Percentiles rank a stretch among this genome's conserved stretches.
phyloP scores from a whole-genome alignment of 805 yeast genomes.

The Wickerhamiella sergipiensis region DNA sequence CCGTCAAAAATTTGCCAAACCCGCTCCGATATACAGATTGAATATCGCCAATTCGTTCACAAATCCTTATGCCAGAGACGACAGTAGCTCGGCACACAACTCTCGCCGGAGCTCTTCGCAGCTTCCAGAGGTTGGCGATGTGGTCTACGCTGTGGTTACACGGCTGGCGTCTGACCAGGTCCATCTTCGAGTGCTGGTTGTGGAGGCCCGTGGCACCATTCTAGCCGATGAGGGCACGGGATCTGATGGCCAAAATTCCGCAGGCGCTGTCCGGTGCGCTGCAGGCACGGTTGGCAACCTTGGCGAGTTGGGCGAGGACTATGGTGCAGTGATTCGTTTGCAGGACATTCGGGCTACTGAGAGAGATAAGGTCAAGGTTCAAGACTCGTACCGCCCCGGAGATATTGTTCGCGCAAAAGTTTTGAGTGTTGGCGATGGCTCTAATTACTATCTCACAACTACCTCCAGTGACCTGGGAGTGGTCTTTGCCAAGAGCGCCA shows the following conservation, averaged over 20 bases:
- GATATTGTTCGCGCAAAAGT: conserved; percentile 80
- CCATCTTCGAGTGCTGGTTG: conserved; percentile 57
- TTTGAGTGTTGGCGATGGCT: conserved; percentile 82
- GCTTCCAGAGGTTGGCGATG: conserved; percentile 72
- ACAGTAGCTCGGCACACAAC: conserved; percentile 9
- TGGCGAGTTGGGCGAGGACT: conserved; percentile 57
- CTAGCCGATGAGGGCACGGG: conserved; percentile 56
- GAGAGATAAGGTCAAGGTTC: conserved; percentile 69
- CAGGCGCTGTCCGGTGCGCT: conserved; percentile 19
- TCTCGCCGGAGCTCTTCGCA: conserved; percentile 13
- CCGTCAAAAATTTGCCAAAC: conserved; percentile 1
- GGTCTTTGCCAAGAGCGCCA: conserved; percentile 63
- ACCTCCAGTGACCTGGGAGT: conserved; percentile 90
- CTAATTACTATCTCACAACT: conserved; percentile 77
- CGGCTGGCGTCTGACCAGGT: conserved; percentile 59
- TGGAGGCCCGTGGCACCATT: conserved; percentile 46
- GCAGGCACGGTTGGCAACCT: conserved; percentile 29
- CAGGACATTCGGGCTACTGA: conserved; percentile 89
- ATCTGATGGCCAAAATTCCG: conserved; percentile 31
- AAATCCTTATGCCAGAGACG: conserved; percentile 12
- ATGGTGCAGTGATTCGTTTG: conserved; percentile 70
- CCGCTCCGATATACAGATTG: conserved; percentile 10
- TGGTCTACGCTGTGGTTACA: conserved; percentile 63
- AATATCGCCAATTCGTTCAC: conserved; percentile 18
- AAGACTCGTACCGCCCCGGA: conserved; percentile 76